These are phyloP conservation scores for Penicillium sp. DNA, from an alignment of 2,329 filamentous ascomycete species.

Conservation along the genomic window DNA sequence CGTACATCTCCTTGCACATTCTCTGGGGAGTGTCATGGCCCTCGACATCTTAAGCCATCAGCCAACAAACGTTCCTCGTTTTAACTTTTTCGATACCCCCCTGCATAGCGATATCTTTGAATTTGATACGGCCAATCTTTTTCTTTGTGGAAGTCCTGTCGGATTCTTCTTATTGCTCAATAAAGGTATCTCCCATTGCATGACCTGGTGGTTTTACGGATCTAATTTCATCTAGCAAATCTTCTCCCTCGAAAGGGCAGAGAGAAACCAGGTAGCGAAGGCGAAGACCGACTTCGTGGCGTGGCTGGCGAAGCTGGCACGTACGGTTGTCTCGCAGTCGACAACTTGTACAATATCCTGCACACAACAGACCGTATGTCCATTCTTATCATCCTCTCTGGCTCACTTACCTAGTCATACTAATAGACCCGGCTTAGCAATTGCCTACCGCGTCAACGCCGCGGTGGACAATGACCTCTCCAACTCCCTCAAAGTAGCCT, in stretches of 20 bases:
- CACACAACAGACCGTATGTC: conserved; percentile 63
- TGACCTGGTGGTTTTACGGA: neutral
- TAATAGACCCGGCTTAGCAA: conserved; percentile 48
- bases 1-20: conserved; percentile 91
- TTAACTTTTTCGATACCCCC: conserved; percentile 39
- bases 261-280: conserved; percentile 72
- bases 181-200: conserved; percentile 41
- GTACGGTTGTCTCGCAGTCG: conserved; percentile 88
- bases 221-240: conserved; percentile 40
- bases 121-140: conserved; percentile 87
- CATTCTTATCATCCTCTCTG: no score
- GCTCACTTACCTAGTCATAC: neutral
- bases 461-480: conserved; percentile 82
- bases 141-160: conserved; percentile 85
- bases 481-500: conserved; percentile 71
- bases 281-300: conserved; percentile 58
- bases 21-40: conserved; percentile 91
- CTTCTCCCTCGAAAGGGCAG: conserved; percentile 76
- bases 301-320: conserved; percentile 76
- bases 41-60: conserved; percentile 88
- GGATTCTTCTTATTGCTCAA: conserved; percentile 93
- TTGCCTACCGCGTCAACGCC: conserved; percentile 89
- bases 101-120: conserved; percentile 68
- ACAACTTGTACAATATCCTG: conserved; percentile 96
- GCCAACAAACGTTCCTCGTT: conserved; percentile 66